These are phyloP conservation scores for Erodium texanum DNA, from an alignment of 441 rosid genomes.

Conservation along the genomic window DNA sequence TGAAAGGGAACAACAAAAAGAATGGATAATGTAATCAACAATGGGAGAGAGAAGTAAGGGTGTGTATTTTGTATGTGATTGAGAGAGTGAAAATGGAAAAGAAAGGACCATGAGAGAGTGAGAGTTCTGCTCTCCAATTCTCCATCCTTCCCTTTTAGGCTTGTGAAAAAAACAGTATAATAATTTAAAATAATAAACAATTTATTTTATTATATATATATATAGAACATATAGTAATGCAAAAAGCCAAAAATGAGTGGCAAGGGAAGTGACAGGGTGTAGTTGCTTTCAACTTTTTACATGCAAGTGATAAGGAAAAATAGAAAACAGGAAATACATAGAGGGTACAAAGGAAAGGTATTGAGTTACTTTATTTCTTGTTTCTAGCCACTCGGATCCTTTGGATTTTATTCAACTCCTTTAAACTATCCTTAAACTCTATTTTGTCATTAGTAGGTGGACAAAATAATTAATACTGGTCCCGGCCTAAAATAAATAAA, in stretches of 20 bases:
- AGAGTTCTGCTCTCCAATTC: constrained; percentile 19
- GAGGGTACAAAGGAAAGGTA: not conserved
- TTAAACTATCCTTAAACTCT: no score
- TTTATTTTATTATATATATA: not conserved
- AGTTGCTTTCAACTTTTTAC: constrained; percentile 4
- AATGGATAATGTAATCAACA: constrained; percentile 32
- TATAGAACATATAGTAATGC: not conserved
- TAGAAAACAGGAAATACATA: no score
- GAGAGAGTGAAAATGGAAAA: constrained; percentile 16
- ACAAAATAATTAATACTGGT: no score
- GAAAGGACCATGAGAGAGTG: constrained; percentile 23
- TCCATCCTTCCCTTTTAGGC: constrained; percentile 32
- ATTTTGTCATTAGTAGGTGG: no score
- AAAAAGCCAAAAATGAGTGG: constrained; percentile 1
- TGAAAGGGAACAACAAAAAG: constrained; percentile 9
- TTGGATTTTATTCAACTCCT: no score
- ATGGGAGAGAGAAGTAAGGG: constrained; percentile 12
- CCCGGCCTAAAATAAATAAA: no score
- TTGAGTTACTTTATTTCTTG: not conserved
- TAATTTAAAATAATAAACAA: not conserved
- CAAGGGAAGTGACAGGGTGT: constrained; percentile 5
- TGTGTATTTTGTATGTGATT: not conserved
- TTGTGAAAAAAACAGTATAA: constrained; percentile 4
- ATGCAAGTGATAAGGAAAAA: not conserved
- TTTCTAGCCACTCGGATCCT: no score